These are phyloP conservation scores for Colletotrichum costaricense DNA, from an alignment of 2,329 filamentous ascomycete species.

Conservation along the genomic window DNA sequence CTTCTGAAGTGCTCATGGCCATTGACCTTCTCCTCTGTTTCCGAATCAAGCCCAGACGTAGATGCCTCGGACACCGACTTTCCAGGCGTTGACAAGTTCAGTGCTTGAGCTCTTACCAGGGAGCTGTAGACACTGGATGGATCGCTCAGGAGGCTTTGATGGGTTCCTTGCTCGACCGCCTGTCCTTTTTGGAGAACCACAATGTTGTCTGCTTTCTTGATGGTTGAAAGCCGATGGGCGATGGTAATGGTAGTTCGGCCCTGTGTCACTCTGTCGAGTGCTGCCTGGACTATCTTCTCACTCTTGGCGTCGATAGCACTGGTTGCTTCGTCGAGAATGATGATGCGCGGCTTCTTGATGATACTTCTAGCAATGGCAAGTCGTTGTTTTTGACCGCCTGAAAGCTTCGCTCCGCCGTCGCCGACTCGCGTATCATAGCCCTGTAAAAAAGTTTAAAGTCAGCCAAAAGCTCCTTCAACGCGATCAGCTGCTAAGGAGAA, in stretches of 20 bases:
- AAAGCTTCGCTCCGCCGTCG: constrained; percentile 68
- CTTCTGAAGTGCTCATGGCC: background rate
- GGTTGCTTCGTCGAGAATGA: constrained; percentile 74
- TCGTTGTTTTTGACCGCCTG: constrained; percentile 71
- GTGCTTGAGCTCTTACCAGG: constrained; percentile 40
- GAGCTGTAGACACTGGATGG: constrained; percentile 38
- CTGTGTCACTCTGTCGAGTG: constrained; percentile 35
- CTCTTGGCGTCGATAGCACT: constrained; percentile 55
- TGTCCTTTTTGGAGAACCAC: constrained; percentile 57
- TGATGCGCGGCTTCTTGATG: constrained; percentile 68
- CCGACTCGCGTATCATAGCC: constrained; percentile 69
- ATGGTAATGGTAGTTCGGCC: constrained; percentile 40
- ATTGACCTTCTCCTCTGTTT: constrained; percentile 1
- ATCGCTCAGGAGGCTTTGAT: constrained; percentile 36
- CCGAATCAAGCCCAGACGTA: constrained; percentile 4
- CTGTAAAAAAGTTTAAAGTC: background rate
- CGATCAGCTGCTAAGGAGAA: too few relatives aligned
- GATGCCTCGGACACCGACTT: background rate
- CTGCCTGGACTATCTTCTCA: constrained; percentile 54
- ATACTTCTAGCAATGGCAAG: constrained; percentile 73
- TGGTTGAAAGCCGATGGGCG: constrained; percentile 41
- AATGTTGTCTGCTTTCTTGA: constrained; percentile 47
- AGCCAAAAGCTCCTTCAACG: background rate
- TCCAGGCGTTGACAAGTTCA: constrained; percentile 8
- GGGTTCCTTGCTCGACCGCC: constrained; percentile 52